Evolutionary conservation across 2,329 filamentous ascomycete species (phyloP).

Genomic region (Claviceps humidiphila): DNA sequence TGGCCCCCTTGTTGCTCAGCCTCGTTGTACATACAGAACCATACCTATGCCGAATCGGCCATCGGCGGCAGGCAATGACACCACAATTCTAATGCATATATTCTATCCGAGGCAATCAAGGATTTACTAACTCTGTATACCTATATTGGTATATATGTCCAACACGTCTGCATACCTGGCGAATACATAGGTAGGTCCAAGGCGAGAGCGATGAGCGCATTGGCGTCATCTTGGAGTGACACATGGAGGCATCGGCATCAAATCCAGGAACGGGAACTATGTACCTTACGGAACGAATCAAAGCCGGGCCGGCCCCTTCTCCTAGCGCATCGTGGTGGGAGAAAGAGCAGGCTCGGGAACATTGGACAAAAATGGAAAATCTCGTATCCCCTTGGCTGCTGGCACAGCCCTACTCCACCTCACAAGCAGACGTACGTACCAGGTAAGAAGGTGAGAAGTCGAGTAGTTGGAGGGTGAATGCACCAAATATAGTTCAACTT

Average conservation of each 20-base stretch:
- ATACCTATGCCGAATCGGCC: not conserved
- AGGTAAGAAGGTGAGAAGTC: not conserved
- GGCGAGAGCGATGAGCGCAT: no score
- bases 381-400: not conserved
- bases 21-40: not conserved
- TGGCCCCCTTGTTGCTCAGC: no score
- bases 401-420: not conserved
- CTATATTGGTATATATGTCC: no score
- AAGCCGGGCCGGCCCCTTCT: not conserved
- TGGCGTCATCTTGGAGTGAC: no score
- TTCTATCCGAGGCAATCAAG: not conserved
- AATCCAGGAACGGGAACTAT: no score
- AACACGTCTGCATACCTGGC: no score
- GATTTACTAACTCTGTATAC: no score
- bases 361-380: not conserved
- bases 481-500: not conserved
- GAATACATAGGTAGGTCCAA: no score
- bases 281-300: not conserved
- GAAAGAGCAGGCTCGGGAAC: not conserved
- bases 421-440: no score
- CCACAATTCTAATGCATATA: not conserved
- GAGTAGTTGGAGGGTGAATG: not conserved
- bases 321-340: not conserved
- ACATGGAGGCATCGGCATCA: no score
- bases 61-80: not conserved